These are phyloP conservation scores for Pythium dissotocum DNA, from an alignment of 352 stramenopile species.

Conservation along the genomic window DNA sequence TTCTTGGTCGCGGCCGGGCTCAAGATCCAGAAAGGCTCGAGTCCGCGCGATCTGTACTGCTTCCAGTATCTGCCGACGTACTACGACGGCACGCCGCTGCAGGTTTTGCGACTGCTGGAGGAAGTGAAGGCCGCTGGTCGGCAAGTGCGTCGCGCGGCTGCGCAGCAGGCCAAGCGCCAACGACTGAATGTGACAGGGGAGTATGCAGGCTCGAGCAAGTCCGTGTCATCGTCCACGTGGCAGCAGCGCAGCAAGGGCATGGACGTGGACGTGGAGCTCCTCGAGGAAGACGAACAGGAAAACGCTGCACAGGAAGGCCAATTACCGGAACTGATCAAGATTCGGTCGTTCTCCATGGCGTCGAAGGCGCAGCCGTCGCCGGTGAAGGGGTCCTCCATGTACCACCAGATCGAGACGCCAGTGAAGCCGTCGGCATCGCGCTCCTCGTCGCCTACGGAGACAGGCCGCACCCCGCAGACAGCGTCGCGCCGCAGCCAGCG, in stretches of 20 bases:
- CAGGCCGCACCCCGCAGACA: neutral
- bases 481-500: constrained; percentile 5
- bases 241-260: neutral
- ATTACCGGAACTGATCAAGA: constrained; percentile 15
- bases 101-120: constrained; percentile 33
- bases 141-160: neutral
- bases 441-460: neutral
- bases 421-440: constrained; percentile 5
- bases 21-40: constrained; percentile 25
- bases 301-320: neutral
- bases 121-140: constrained; percentile 16
- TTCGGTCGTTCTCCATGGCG: constrained; percentile 6
- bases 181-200: neutral
- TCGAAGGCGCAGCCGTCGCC: constrained; percentile 13
- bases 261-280: constrained; percentile 5
- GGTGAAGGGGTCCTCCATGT: constrained; percentile 6
- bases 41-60: constrained; percentile 39
- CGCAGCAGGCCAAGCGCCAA: constrained; percentile 15
- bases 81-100: constrained; percentile 31
- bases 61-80: constrained; percentile 31
- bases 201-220: neutral
- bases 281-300: constrained; percentile 7
- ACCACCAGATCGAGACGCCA: constrained; percentile 7
- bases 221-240: neutral
- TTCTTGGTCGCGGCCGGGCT: constrained; percentile 31